Base-by-base conservation (phyloP, 805 yeast genomes). In the Candida qinlingensis region DNA sequence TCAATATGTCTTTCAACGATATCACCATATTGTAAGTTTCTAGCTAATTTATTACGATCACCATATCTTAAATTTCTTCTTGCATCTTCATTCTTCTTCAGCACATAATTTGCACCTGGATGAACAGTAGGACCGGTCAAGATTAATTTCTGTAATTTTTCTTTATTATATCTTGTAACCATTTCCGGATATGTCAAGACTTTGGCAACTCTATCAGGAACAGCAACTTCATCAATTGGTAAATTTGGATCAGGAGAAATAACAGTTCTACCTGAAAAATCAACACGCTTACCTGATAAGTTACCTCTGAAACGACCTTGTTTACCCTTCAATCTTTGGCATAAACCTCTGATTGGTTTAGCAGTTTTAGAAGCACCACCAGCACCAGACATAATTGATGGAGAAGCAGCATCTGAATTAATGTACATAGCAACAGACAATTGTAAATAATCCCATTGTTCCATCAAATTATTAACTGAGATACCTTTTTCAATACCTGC, bases 221-320 rank as follows among this genome's bases (percentile, higher is more conserved):
- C 98, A 1, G 99, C 99, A 39, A 94, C 99, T 69, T 94, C 97
- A 68, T 94, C 98, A 54, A 94, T 88, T 30, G 85, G 76, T 58
- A 94, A 72, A 65, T 94, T 94, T 36, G 99, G 99, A 72, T 94
- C 99, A 2, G 99, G 99, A 3, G 98, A 92, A 62, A 94, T 94
- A 58, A 94, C 99, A 0, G 99, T 94, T 73, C 99, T 81, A 44
- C 96, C 99, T 0, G 97, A 90, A 64, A 94, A 94, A 68, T 94
- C 99, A 28, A 94, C 99, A 74, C 99, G 87, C 69, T 94, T 94
- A 68, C 99, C 99, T 1, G 97, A 90, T 58, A 94, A 72, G 63
- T 94, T 94, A 57, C 99, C 99, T 75, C 99, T 80, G 72, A 94
- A 95, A 65, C 99, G 85, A 62, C 99, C 99, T 70, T 94, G 98